phyloP scores from a whole-genome alignment of 148 eudicot species.

The Pharnaceum exiguum region DNA sequence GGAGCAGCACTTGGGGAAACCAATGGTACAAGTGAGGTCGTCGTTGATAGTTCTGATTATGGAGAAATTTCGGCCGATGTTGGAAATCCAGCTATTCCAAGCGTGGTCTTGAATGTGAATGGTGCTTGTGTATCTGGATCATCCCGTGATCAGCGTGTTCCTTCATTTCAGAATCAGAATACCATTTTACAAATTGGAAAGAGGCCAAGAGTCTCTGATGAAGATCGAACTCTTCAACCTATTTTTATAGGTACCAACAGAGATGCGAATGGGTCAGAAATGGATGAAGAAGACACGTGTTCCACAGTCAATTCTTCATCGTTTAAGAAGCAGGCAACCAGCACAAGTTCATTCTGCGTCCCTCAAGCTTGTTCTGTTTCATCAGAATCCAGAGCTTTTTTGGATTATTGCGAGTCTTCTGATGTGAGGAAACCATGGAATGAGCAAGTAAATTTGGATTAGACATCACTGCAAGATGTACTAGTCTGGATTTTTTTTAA shows the following conservation, averaged over 20 bases:
- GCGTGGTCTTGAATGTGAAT: slow-evolving; percentile 39
- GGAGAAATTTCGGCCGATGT: neutral
- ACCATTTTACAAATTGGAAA: slow-evolving; percentile 37
- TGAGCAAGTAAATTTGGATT: slow-evolving; percentile 27
- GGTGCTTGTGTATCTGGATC: slow-evolving; percentile 43
- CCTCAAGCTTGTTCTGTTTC: slow-evolving; percentile 43
- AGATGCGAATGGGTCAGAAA: slow-evolving; percentile 24
- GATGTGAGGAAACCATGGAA: slow-evolving; percentile 36
- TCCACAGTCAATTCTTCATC: slow-evolving; percentile 85
- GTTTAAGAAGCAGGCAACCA: slow-evolving; percentile 48
- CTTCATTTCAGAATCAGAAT: slow-evolving; percentile 45
- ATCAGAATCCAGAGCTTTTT: slow-evolving; percentile 17
- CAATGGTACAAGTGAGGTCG: slow-evolving; percentile 55
- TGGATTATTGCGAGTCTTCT: slow-evolving; percentile 36
- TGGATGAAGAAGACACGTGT: slow-evolving; percentile 62
- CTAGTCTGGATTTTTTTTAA: neutral
- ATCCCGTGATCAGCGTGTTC: slow-evolving; percentile 83
- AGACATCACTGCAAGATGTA: slow-evolving; percentile 33
- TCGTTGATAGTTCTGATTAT: slow-evolving; percentile 54
- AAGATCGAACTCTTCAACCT: slow-evolving; percentile 23
- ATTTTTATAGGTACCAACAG: slow-evolving; percentile 20
- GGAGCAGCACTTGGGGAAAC: slow-evolving; percentile 32
- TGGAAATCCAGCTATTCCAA: slow-evolving; percentile 28
- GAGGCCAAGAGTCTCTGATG: slow-evolving; percentile 38
- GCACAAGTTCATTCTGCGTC: slow-evolving; percentile 53